Evolutionary conservation across 176 grass and related monocot species (phyloP).

Genomic region (Musa schizocarpa): DNA sequence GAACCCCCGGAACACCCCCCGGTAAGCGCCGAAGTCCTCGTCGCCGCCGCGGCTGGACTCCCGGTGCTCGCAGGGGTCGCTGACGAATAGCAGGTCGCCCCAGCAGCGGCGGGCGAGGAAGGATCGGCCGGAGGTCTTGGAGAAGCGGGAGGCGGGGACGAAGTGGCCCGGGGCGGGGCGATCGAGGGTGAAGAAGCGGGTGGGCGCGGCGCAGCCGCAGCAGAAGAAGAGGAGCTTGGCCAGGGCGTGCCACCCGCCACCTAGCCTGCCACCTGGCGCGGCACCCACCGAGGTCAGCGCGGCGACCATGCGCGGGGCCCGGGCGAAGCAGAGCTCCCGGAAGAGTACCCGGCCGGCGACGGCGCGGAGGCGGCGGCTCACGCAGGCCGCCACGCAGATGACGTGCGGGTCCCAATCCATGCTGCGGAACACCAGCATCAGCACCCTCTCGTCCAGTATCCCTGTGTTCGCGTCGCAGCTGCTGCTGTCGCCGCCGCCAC

Average conservation of each 20-base stretch:
- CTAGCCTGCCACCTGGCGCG: conserved; percentile 19
- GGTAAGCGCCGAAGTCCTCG: conserved; percentile 45
- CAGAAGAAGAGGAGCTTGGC: conserved; percentile 69
- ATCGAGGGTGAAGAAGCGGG: conserved; percentile 14
- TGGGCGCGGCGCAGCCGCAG: conserved; percentile 30
- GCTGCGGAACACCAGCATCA: conserved; percentile 38
- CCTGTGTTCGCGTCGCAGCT: conserved; percentile 30
- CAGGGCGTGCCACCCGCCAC: conserved; percentile 59
- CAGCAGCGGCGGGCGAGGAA: conserved; percentile 51
- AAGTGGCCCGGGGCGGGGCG: conserved; percentile 34
- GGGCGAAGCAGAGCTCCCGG: conserved; percentile 56
- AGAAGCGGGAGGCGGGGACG: conserved; percentile 44
- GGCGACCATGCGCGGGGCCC: conserved; percentile 52
- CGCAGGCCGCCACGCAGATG: conserved; percentile 38
- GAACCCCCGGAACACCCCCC: conserved; percentile 72
- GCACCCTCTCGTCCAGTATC: conserved; percentile 59
- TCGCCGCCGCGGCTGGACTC: neutral
- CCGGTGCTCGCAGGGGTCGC: conserved; percentile 73
- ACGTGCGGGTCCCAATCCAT: conserved; percentile 58
- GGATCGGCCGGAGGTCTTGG: conserved; percentile 56
- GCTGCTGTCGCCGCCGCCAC: neutral
- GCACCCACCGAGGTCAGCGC: conserved; percentile 17
- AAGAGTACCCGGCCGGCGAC: conserved; percentile 53
- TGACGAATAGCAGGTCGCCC: conserved; percentile 61
- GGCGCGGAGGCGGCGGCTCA: conserved; percentile 44